Percentiles rank a stretch among this genome's conserved stretches.
These are phyloP conservation scores for Bombardia bombarda DNA, from an alignment of 495 filamentous ascomycete genomes.

Conservation along the genomic window DNA sequence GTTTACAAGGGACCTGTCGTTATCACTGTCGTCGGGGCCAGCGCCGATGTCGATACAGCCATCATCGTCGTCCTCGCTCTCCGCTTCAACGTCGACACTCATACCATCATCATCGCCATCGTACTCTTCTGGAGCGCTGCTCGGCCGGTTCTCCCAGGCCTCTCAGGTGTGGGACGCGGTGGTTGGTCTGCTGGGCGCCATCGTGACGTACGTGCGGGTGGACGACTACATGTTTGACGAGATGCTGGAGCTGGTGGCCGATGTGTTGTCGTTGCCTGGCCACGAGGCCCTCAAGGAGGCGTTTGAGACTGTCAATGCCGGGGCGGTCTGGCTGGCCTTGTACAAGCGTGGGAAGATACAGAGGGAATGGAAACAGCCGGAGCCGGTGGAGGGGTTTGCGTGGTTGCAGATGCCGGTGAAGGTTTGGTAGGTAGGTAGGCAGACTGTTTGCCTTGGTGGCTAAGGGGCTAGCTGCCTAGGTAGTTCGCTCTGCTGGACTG, in stretches of 20 bases:
- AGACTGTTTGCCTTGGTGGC: background rate
- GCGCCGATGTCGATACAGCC: background rate
- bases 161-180: constrained; percentile 53
- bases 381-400: constrained; percentile 32
- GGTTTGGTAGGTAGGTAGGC: background rate
- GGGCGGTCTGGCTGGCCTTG: constrained; percentile 64
- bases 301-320: constrained; percentile 53
- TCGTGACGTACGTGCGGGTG: constrained; percentile 50
- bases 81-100: background rate
- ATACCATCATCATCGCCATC: background rate
- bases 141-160: constrained; percentile 46
- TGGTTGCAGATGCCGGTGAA: constrained; percentile 15
- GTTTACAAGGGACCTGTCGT: too few species aligned
- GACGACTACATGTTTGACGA: constrained; percentile 62
- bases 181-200: constrained; percentile 40
- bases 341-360: constrained; percentile 30
- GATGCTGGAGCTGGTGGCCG: constrained; percentile 50
- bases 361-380: constrained; percentile 21
- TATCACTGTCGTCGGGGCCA: background rate
- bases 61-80: background rate
- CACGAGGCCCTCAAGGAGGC: constrained; percentile 42
- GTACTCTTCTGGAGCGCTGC: constrained; percentile 11
- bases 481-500: too few species aligned
- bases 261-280: constrained; percentile 29
- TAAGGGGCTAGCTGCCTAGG: background rate